Base-by-base conservation (phyloP, 225 moss, liverwort and hornwort genomes). In the Ulota crispa region DNA sequence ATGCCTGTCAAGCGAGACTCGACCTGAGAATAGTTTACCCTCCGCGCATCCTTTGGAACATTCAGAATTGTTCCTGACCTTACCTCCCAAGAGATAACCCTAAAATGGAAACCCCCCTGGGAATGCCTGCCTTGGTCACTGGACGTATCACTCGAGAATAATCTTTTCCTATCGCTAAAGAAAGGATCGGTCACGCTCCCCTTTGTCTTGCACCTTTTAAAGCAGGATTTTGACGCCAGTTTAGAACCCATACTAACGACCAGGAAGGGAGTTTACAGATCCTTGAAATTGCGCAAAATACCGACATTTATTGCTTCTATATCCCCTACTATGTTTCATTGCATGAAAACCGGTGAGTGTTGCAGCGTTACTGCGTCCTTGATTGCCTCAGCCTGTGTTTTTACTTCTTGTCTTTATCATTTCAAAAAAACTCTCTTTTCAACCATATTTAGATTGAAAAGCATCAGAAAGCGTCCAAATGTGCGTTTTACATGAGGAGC, bases 101-200 rank as follows among this genome's bases (percentile, higher is more conserved):
- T 62, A 62, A 39, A 43, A 4, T 6, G 16, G 50, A 75, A 64
- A 10, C 57, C 11, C 7, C 57, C 11, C 7, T 41, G 1, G 13
- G 8, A 60, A 50, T 71, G 21, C 32, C 8, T 36, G 2, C 45
- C 73, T 55, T 18, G 31, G 16, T 30, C 24, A 26, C 53, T 15
- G 6, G 6, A 19, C 32, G 56, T 50, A 69, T 67, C 20, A 57
- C 64, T 32, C 47, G 39, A 18, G 64, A 47, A 45, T 13, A 74
- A n/a, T 7, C 55, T 55, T 55, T 81, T 73, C 55, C 62, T 73
- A 54, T 64, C 45, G 69, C 68, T 34, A 26, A n/a, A 62, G 3
- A 83, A 59, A 45, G 41, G 2, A 6, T 37, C 34, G 45, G 26
- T 0, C 5, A 7, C 31, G 1, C 0, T 47, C 34, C 5, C 37